Percentiles rank a stretch among this genome's conserved stretches.
These are phyloP conservation scores for Trypanosoma rangeli DNA, from an alignment of 208 protist species.

Conservation along the genomic window DNA sequence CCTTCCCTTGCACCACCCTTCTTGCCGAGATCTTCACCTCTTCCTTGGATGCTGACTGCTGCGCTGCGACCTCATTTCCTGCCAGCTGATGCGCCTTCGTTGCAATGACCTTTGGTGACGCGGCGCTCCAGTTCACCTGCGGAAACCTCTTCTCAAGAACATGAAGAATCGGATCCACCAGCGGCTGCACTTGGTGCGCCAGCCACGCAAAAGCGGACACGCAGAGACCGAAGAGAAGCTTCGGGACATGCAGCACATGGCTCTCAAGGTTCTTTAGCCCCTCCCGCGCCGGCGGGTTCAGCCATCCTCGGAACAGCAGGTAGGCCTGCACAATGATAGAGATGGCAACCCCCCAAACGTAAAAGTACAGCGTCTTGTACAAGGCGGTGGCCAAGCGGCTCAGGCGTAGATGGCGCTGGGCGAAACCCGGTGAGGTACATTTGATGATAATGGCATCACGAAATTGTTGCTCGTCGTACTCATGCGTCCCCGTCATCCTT, in stretches of 20 bases:
- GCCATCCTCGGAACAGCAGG: constrained; percentile 77
- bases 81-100: constrained; percentile 56
- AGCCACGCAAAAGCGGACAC: constrained; percentile 62
- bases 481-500: constrained; percentile 25
- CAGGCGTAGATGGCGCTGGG: constrained; percentile 64
- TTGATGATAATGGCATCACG: constrained; percentile 82
- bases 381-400: constrained; percentile 48
- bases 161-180: constrained; percentile 62
- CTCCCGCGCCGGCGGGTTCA: constrained; percentile 82
- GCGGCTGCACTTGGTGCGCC: constrained; percentile 52
- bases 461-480: constrained; percentile 62
- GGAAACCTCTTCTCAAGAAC: constrained; percentile 55
- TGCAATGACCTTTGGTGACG: constrained; percentile 65
- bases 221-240: constrained; percentile 61
- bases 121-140: constrained; percentile 64
- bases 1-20: constrained; percentile 30
- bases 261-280: constrained; percentile 78
- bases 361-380: constrained; percentile 87
- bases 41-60: constrained; percentile 31
- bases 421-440: constrained; percentile 79
- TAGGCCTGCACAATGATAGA: constrained; percentile 81
- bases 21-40: constrained; percentile 35
- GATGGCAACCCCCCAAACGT: constrained; percentile 76
- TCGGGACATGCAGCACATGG: constrained; percentile 81
- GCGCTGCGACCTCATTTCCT: constrained; percentile 28